Base-by-base conservation (phyloP, 331 rosid genomes). In the Quercus phellos region DNA sequence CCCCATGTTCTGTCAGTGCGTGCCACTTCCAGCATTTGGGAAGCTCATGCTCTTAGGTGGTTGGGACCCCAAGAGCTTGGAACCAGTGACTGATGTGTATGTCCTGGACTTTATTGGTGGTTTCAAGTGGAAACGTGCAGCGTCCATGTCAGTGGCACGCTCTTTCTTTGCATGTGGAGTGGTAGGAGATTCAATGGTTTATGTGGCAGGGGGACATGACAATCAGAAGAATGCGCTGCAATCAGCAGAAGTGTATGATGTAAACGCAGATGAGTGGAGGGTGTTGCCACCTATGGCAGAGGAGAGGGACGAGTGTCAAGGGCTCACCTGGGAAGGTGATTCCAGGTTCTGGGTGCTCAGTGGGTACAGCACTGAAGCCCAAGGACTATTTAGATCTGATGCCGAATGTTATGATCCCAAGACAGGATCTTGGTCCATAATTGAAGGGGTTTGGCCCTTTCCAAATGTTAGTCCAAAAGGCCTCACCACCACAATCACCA, bases 221-320 rank as follows among this genome's bases (percentile, higher is more conserved):
- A 32, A 66, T n/a, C 70, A 66, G 26, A 66, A 66, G 70, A 66
- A 66, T 18, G 70, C 70, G 46, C 11, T 66, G 51, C 70, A 9
- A 32, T 32, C 70, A 1, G 70, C 70, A 32, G 70, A 66, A 46
- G 70, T 66, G 50, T 66, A 66, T 32, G 70, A 66, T 5, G 50
- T 43, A 66, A 34, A 32, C 12, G 51, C 70, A n/a, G 70, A 66
- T 43, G 70, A 66, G 51, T 66, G 70, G 70, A 66, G 51, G 13
- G n/a, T 6, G 70, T 46, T 66, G 6, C 27, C 51, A 6, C 50
- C 70, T 22, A 66, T 66, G 70, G 70, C 51, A 32, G 70, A 66
- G 51, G 70, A 66, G 26, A 32, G 70, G 51, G 70, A 66, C 26
- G 70, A 66, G 50, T 66, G 70, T 46, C 70, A 66, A 19, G 70